Evolutionary conservation across 768 basidiomycete species (phyloP).

Genomic region (Amanita exitialis): DNA sequence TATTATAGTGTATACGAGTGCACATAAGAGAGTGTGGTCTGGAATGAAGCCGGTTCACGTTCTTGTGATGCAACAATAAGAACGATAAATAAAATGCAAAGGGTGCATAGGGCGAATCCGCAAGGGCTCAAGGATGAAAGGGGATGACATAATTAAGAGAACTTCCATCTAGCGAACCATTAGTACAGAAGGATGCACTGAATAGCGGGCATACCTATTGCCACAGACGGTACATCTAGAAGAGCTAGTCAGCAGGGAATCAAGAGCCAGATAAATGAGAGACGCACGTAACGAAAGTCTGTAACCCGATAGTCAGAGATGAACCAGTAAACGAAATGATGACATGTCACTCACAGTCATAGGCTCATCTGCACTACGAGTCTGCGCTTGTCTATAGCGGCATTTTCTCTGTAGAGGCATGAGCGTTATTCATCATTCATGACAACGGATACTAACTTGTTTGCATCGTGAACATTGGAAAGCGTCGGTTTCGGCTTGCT

Average conservation of each 20-base stretch:
- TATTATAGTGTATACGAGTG: too few species aligned
- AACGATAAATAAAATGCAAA: too few species aligned
- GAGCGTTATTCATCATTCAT: neutral
- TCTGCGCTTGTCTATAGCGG: conserved; percentile 92
- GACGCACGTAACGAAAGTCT: conserved; percentile 84
- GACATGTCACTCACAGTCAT: conserved; percentile 68
- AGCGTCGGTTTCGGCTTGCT: conserved; percentile 91
- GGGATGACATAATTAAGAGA: conserved; percentile 15
- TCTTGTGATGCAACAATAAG: too few species aligned
- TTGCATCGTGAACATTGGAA: conserved; percentile 97
- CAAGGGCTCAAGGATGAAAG: too few species aligned
- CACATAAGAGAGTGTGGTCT: too few species aligned
- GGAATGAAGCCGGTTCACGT: too few species aligned
- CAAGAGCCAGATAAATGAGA: neutral
- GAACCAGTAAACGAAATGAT: neutral
- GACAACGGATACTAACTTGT: conserved; percentile 36
- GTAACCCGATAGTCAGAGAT: conserved; percentile 6
- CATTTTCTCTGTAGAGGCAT: conserved; percentile 57
- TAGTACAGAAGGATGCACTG: neutral
- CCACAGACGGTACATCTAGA: conserved; percentile 53
- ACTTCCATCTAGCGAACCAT: conserved; percentile 26
- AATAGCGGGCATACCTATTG: conserved; percentile 18
- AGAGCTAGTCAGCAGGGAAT: neutral
- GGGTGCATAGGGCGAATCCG: too few species aligned
- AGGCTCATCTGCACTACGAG: conserved; percentile 94